Evolutionary conservation across 257 asterid species (phyloP).

Genomic region (Fraxinus quadrangulata): DNA sequence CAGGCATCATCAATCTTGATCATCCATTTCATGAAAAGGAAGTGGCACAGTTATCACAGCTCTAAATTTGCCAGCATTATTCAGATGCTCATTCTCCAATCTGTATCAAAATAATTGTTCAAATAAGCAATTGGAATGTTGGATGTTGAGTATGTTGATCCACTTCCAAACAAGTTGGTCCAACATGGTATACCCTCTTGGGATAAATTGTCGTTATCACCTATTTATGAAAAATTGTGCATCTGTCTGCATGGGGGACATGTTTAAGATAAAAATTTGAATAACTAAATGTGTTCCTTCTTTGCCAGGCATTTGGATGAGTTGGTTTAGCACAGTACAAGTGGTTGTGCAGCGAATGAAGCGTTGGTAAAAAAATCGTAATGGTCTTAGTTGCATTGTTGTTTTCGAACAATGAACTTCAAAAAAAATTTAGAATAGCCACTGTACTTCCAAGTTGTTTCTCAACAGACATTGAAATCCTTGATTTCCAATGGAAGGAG

Average conservation of each 20-base stretch:
- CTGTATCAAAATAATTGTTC: slow-evolving; percentile 37
- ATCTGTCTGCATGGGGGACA: neutral
- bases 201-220: neutral
- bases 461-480: no score
- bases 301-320: no score
- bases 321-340: no score
- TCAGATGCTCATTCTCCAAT: slow-evolving; percentile 98
- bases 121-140: neutral
- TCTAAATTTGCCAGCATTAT: slow-evolving; percentile 88
- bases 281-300: no score
- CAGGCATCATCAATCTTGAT: slow-evolving; percentile 53
- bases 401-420: no score
- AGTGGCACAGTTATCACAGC: slow-evolving; percentile 89
- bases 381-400: no score
- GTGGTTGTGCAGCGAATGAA: no score
- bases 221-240: neutral
- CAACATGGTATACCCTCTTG: neutral
- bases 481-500: no score
- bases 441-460: no score
- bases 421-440: no score
- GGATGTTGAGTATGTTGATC: neutral
- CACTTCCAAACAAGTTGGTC: neutral
- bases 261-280: neutral
- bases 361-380: no score
- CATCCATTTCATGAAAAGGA: slow-evolving; percentile 86